Base-by-base conservation (phyloP, 2,329 filamentous ascomycete species). In the Teratosphaeria pseudoeucalypti region DNA sequence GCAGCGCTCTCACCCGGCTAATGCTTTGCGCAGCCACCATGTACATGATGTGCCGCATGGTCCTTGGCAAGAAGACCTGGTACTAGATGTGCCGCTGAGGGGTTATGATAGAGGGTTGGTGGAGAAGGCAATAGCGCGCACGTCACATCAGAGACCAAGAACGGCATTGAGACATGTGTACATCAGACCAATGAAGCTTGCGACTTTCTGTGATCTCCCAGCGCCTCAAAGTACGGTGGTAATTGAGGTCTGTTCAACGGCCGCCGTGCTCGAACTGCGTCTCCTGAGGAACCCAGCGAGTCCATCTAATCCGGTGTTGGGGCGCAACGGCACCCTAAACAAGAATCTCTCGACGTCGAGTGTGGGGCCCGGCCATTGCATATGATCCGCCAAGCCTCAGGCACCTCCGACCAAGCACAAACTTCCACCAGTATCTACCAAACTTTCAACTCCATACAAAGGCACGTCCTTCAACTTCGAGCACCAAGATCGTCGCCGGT, bases 1-100 rank as follows among this genome's bases (percentile, higher is more conserved):
- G 29, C 29, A 32, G 7, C 29, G 29, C 29, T 32, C 7, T 32
- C 29, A 32, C 29, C 29, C 29, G 29, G 34, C 67, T 27, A 11
- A 47, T 58, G 16, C 47, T 34, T 29, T 32, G 34, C 58, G 52
- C 60, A 78, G 77, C 71, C 58, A 71, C 74, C 64, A 77, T 89
- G 76, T 92, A 88, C 79, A 87, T 86, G 78, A 85, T 88, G 79
- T 77, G 81, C 74, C 87, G 89, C 73, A 85, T 88, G 79, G 78
- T 88, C 65, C 73, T 85, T 47, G 89, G 89, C 70, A 84, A 92
- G 81, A 92, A 90, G 83, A 89, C 85, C 63, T 91, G 85, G 85
- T 89, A 64, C 59, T 68, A 57, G 34, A 54, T 11, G 16, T 55
- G 2, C 32, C 29, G 12, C 16, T 4, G 23, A 3, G 2, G 7